Conservation (phyloP, 2,329 filamentous ascomycete species). For the Alternaria sp. region DNA sequence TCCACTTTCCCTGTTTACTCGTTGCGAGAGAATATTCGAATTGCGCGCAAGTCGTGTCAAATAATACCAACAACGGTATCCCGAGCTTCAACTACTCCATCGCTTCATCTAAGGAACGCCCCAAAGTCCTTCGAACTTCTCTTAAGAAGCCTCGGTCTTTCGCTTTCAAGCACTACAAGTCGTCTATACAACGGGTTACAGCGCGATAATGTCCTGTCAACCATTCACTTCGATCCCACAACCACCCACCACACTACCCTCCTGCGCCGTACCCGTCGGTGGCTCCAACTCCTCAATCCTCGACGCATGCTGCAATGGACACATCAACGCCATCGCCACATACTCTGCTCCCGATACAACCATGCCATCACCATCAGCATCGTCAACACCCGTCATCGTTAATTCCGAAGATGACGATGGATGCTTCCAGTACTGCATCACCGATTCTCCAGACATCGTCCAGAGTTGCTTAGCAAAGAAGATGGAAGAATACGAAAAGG, state of each 20-base stretch:
- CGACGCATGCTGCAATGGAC: conserved; percentile 43
- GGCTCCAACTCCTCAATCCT: conserved; percentile 41
- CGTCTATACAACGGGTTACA: not conserved
- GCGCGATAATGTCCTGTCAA: conserved; percentile 24
- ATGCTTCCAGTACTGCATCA: conserved; percentile 42
- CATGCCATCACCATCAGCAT: conserved; percentile 4
- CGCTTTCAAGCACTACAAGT: not conserved
- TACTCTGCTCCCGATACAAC: conserved; percentile 27
- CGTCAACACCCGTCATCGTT: conserved; percentile 15
- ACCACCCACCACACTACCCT: conserved; percentile 33
- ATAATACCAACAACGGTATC: not conserved
- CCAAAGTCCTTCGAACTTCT: not conserved
- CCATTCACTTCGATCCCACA: conserved; percentile 29
- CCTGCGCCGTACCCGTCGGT: conserved; percentile 41
- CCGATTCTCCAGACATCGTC: conserved; percentile 24
- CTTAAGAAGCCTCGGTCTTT: not conserved
- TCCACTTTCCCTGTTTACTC: not conserved
- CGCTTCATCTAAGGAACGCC: not conserved
- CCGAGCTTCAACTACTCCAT: not conserved
- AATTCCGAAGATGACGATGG: conserved; percentile 25
- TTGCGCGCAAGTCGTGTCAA: conserved; percentile 14
- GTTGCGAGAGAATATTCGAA: not conserved
- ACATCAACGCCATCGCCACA: conserved; percentile 38
- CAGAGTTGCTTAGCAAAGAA: conserved; percentile 25
- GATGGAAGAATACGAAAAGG: conserved; percentile 20